Base-by-base conservation (phyloP, 148 eudicot genomes). In the Euryodendron excelsum region DNA sequence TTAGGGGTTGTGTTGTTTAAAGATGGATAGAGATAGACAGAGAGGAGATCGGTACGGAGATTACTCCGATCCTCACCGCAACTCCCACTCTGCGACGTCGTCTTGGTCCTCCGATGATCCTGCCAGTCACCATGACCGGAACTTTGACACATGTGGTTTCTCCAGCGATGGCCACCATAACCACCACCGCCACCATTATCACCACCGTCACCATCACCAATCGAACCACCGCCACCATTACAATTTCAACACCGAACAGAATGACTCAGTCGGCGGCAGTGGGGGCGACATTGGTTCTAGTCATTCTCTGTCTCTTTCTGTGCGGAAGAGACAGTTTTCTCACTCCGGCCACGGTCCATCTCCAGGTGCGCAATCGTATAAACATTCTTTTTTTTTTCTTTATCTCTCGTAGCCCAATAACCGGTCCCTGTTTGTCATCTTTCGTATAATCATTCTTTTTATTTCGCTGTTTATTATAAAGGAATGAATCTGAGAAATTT, bases 321-420 rank as follows among this genome's bases (percentile, higher is more conserved):
- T 12, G 25, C 69, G 58, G 53, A 75, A 75, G 69, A 75, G 78
- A 62, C 78, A 18, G 11, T 61, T 75, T 74, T 45, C 74, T 34
- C 41, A n/a, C n/a, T n/a, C n/a, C n/a, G n/a, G n/a, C n/a, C n/a
- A n/a, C n/a, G n/a, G n/a, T n/a, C n/a, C n/a, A n/a, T n/a, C 60
- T 60, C 21, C 68, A 63, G 68, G 68, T 63, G 68, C 68, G 21
- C 68, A 33, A 63, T 63, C 27, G 14, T 56, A 13, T 20, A 10
- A 56, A 7, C 7, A 36, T 73, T n/a, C 31, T 61, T 56, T 73
- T 39, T 25, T 66, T 7, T 28, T 3, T 56, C 37, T 52, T 78
- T 39, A 3, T 50, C 21, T 1, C 3, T 50, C 6, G 33, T 1
- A n/a, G n/a, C n/a, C n/a, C n/a, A n/a, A n/a, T n/a, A n/a, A n/a